Evolutionary conservation across 2,329 filamentous ascomycete species (phyloP).

Genomic region (Fusarium sp.): DNA sequence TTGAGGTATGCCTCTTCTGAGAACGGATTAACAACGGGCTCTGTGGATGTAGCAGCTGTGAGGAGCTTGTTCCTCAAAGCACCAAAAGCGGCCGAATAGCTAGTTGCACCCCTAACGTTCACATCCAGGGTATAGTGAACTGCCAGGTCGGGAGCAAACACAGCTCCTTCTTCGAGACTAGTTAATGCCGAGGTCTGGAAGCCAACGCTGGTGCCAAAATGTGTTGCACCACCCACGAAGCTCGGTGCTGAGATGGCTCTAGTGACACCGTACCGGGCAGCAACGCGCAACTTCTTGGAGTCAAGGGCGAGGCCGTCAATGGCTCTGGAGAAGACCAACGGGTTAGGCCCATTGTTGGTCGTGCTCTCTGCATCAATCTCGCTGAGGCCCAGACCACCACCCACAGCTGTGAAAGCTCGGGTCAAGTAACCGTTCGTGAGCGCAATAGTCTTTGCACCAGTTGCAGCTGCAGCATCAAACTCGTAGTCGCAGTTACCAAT

Average conservation of each 20-base stretch:
- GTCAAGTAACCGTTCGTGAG: slow-evolving; percentile 74
- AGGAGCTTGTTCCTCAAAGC: slow-evolving; percentile 69
- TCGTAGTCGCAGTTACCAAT: slow-evolving; percentile 67
- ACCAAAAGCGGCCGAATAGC: slow-evolving; percentile 69
- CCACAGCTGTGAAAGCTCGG: slow-evolving; percentile 73
- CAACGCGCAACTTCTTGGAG: slow-evolving; percentile 69
- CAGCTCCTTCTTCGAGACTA: slow-evolving; percentile 62
- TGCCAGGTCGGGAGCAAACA: slow-evolving; percentile 69
- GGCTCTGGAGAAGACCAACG: slow-evolving; percentile 69
- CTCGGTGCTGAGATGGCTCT: slow-evolving; percentile 71
- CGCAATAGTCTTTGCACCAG: slow-evolving; percentile 58
- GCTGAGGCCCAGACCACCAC: slow-evolving; percentile 72
- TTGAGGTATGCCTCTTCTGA: slow-evolving; percentile 67
- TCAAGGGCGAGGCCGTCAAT: slow-evolving; percentile 70
- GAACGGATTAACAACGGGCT: slow-evolving; percentile 58
- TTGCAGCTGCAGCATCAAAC: slow-evolving; percentile 55
- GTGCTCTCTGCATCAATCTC: slow-evolving; percentile 72
- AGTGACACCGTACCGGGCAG: slow-evolving; percentile 71
- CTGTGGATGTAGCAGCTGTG: slow-evolving; percentile 60
- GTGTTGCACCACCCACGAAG: slow-evolving; percentile 59
- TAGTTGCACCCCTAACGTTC: slow-evolving; percentile 58
- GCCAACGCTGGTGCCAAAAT: slow-evolving; percentile 72
- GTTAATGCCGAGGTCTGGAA: slow-evolving; percentile 68
- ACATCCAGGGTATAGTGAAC: slow-evolving; percentile 72
- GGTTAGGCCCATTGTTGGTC: slow-evolving; percentile 67